A percentile compares a stretch with the other conserved stretches of the same genome.
phyloP scores from a whole-genome alignment of 2,329 filamentous ascomycete species.

The Coniella vitis region DNA sequence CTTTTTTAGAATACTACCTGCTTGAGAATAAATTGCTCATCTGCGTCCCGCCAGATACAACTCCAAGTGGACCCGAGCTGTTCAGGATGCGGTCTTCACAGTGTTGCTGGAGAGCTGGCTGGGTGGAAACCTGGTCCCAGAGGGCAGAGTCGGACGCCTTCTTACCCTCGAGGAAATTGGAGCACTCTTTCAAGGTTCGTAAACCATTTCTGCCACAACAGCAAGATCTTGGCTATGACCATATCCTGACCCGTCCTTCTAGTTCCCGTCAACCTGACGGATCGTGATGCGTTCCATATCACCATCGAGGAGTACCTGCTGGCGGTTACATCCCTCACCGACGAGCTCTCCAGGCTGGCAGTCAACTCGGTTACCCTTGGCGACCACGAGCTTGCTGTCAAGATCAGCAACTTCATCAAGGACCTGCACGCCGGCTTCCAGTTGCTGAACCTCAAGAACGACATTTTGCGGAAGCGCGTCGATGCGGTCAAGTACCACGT shows the following conservation, averaged over 20 bases:
- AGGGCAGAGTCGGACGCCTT: conserved; percentile 56
- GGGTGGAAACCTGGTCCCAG: conserved; percentile 56
- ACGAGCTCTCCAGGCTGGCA: conserved; percentile 84
- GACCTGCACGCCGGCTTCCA: conserved; percentile 95
- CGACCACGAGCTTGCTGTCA: conserved; percentile 76
- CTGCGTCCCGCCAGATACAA: conserved; percentile 55
- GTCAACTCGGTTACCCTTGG: conserved; percentile 92
- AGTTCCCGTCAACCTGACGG: conserved; percentile 90
- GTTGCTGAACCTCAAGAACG: conserved; percentile 95
- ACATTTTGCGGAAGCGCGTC: conserved; percentile 76
- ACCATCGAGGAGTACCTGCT: conserved; percentile 97
- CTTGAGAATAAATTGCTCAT: conserved; percentile 12
- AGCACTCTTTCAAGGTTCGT: conserved; percentile 62
- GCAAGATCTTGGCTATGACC: not conserved
- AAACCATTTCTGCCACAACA: not conserved
- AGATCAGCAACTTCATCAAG: conserved; percentile 89
- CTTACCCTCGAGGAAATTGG: conserved; percentile 86
- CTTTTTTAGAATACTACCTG: not conserved
- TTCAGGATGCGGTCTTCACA: conserved; percentile 68
- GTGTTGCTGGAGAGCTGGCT: conserved; percentile 65
- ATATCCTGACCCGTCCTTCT: conserved; percentile 1
- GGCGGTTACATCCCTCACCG: conserved; percentile 76
- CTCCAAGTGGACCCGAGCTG: conserved; percentile 71
- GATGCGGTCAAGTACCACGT: conserved; percentile 96
- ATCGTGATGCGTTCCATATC: conserved; percentile 84